Base-by-base conservation (phyloP, 805 yeast genomes). In the Alloascoidea hylecoeti region DNA sequence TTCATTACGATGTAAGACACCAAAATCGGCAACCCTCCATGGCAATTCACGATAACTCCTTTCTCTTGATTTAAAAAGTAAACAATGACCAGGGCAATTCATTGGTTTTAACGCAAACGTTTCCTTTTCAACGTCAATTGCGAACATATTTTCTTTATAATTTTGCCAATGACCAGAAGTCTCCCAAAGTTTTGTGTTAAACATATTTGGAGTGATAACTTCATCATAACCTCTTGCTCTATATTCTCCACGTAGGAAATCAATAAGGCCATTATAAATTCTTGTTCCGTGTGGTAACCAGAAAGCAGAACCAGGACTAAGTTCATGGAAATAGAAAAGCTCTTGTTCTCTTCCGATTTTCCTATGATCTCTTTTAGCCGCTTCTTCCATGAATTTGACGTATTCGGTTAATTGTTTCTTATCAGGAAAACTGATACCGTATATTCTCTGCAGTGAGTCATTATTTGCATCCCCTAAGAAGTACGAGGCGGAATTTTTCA, bases 201-300 rank as follows among this genome's bases (percentile, higher is more conserved):
- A 92, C 97, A 92, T 92, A 68, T 92, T 92, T 53, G 99, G 99
- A 44, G 98, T 88, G 57, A 92, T 89, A 47, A 92, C 98, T 67
- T 92, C 99, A 46, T 92, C 96, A 60, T 82, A 92, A 32, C 96
- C 97, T 62, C 98, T 80, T 63, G 73, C 76, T 55, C 80, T 77
- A 64, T 92, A 92, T 66, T 92, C 95, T 39, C 60, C 56, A 64
- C 89, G 75, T 63, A 92, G 57, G 60, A 85, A 61, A 19, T 82
- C 86, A 49, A 77, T 75, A 59, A 92, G 68, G 42, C 84, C 74
- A 62, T 84, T 84, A 72, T 92, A 92, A 56, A 92, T 92, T 66
- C 97, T 81, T 36, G 99, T 78, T 63, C 99, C 99, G 55, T 89
- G 98, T 38, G 99, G 99, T 52, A 92, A 72, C 97, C 97, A 92